phyloP scores from a whole-genome alignment of 805 yeast genomes.

The Ogataea degrootiae region DNA sequence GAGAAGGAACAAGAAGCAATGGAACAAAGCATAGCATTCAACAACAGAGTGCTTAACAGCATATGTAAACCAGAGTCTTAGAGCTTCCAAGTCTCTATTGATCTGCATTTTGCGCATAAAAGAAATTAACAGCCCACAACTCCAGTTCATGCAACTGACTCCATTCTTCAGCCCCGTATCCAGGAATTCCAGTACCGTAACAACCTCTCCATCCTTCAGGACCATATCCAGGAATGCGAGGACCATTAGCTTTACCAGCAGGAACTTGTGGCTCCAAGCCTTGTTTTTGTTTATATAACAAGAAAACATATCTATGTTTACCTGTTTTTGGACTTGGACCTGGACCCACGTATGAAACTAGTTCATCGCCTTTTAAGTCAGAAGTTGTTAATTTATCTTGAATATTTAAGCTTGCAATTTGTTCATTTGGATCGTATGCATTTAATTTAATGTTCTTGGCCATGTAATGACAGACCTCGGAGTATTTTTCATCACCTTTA shows the following conservation, averaged over 20 bases:
- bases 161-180: conserved; percentile 77
- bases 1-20: too few species aligned
- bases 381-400: conserved; percentile 32
- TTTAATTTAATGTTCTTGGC: conserved; percentile 48
- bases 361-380: conserved; percentile 35
- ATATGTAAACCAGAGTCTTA: too few species aligned
- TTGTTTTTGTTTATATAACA: conserved; percentile 65
- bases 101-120: conserved; percentile 63
- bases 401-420: conserved; percentile 15
- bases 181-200: conserved; percentile 85
- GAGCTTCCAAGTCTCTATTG: conserved; percentile 7
- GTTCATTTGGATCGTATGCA: conserved; percentile 31
- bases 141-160: conserved; percentile 53
- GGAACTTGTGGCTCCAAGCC: conserved; percentile 36
- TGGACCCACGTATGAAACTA: conserved; percentile 70
- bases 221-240: too few species aligned
- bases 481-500: conserved; percentile 76
- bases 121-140: conserved; percentile 76
- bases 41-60: too few species aligned
- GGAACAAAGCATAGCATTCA: too few species aligned
- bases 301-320: conserved; percentile 78
- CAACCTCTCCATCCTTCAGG: conserved; percentile 16
- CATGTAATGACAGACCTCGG: conserved; percentile 79
- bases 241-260: conserved; percentile 42
- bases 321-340: conserved; percentile 89